phyloP scores from a whole-genome alignment of 2,329 filamentous ascomycete genomes.

The Parastagonospora avenae region DNA sequence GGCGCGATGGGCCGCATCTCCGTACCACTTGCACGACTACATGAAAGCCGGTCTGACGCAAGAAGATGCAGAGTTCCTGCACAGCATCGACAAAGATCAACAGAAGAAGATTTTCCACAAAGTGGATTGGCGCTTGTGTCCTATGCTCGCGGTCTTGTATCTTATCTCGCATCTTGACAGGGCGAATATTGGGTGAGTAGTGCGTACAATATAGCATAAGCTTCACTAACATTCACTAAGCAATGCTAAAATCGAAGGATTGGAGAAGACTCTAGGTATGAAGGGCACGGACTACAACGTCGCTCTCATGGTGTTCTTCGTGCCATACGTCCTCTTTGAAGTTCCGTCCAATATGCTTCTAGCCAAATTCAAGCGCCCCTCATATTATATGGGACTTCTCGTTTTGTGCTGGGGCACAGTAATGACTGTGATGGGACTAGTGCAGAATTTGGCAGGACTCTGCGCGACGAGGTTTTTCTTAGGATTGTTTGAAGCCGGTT shows the following conservation, averaged over 20 bases:
- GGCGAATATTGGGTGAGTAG: slow-evolving; percentile 38
- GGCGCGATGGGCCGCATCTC: slow-evolving; percentile 3
- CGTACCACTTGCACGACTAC: slow-evolving; percentile 10
- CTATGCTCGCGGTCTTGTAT: slow-evolving; percentile 31
- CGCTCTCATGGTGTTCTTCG: slow-evolving; percentile 65
- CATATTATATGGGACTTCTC: slow-evolving; percentile 36
- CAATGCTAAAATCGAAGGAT: slow-evolving; percentile 51
- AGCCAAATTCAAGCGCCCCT: slow-evolving; percentile 35
- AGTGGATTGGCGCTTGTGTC: slow-evolving; percentile 28
- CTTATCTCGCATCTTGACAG: slow-evolving; percentile 40
- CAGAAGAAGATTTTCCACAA: slow-evolving; percentile 31
- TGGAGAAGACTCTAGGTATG: slow-evolving; percentile 27
- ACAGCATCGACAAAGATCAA: slow-evolving; percentile 23
- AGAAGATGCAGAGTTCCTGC: slow-evolving; percentile 36
- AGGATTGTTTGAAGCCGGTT: slow-evolving; percentile 24
- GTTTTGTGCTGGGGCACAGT: slow-evolving; percentile 29
- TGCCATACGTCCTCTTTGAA: slow-evolving; percentile 45
- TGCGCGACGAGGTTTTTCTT: slow-evolving; percentile 23
- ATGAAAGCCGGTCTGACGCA: slow-evolving; percentile 20
- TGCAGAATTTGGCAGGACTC: slow-evolving; percentile 25
- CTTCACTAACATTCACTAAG: neutral
- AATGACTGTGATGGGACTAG: slow-evolving; percentile 33
- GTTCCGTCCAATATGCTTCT: slow-evolving; percentile 53
- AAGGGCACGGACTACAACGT: slow-evolving; percentile 65
- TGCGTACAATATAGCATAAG: neutral